phyloP scores from a whole-genome alignment of 306 rosid genomes.

The Psophocarpus tetragonolobus region DNA sequence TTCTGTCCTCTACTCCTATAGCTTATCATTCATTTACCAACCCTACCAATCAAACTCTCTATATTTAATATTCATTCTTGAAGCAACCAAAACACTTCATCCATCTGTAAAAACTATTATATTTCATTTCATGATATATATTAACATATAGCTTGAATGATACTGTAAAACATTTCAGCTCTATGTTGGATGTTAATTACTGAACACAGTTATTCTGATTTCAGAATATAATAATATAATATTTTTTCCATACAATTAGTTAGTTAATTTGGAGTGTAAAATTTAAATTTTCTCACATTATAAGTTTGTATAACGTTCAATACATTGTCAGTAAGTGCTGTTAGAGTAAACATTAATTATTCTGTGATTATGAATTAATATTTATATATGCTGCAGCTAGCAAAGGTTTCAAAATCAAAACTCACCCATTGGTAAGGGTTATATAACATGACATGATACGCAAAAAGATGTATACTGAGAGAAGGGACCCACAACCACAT shows the following conservation, averaged over 20 bases:
- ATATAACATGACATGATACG: neutral
- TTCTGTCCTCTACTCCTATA: slow-evolving; percentile 6
- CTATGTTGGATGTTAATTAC: neutral
- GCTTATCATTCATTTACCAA: slow-evolving; percentile 1
- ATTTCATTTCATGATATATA: neutral
- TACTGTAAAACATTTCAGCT: neutral
- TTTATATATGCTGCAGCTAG: neutral
- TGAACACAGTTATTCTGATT: neutral
- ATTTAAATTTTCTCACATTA: neutral
- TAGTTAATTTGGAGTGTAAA: neutral
- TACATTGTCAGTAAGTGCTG: neutral
- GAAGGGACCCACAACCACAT: slow-evolving; percentile 38
- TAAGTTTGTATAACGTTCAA: neutral
- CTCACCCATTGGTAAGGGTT: neutral
- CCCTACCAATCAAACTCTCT: neutral
- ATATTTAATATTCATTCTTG: neutral
- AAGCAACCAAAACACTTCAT: neutral
- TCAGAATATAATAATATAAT: no score
- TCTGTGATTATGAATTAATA: neutral
- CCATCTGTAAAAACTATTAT: neutral
- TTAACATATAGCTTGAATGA: neutral
- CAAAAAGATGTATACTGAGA: neutral
- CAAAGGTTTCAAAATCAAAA: neutral
- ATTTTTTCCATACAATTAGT: neutral
- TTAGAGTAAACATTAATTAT: neutral